Evolutionary conservation across 306 rosid species (phyloP), one percentile per base, ranked within the genome.

Genomic region (Fagus crenata): DNA sequence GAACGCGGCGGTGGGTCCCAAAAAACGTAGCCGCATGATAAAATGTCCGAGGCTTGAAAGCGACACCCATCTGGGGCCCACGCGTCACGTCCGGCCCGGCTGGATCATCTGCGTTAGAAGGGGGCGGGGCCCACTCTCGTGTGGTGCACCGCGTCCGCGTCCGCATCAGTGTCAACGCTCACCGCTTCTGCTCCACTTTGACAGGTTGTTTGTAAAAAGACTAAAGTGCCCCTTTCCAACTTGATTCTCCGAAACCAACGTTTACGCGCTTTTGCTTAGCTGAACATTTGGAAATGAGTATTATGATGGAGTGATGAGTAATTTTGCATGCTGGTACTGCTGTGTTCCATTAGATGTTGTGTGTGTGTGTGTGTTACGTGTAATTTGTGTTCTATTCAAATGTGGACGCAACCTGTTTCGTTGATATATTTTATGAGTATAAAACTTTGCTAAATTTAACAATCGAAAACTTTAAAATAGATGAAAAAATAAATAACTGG

Each of bases 101-200:
- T 83, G 82, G 82, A 85, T 81, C 70, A 73, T 79, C 82, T 86
- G 83, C 87, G 81, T n/a, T 64, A 14, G 42, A 41, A 9, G 9
- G 0, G 72, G 13, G 81, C n/a, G 69, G 32, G 83, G 28, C 88
- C 84, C 81, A 78, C 71, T 73, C 28, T 31, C 70, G 75, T 80
- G 81, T 69, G 53, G 78, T 78, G 84, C 92, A 83, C 89, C 86
- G 92, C 84, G 69, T 85, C 72, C 71, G 2, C 67, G 3, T 78
- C 67, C 82, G 72, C 82, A 46, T 46, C 51, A 46, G 51, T 46
- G 77, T 83, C 69, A 72, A 72, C 73, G 46, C 58, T 2, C 68
- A 13, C 73, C n/a, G 67, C 77, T 14, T 46, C 73, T 35, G 8
- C 40, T 42, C 35, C 63, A 14, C 28, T 69, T n/a, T 14, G 39